Percentiles rank a stretch among this genome's conserved stretches.
Evolutionary conservation across 352 stramenopile species (phyloP).

Genomic region (Plasmopara viticola): DNA sequence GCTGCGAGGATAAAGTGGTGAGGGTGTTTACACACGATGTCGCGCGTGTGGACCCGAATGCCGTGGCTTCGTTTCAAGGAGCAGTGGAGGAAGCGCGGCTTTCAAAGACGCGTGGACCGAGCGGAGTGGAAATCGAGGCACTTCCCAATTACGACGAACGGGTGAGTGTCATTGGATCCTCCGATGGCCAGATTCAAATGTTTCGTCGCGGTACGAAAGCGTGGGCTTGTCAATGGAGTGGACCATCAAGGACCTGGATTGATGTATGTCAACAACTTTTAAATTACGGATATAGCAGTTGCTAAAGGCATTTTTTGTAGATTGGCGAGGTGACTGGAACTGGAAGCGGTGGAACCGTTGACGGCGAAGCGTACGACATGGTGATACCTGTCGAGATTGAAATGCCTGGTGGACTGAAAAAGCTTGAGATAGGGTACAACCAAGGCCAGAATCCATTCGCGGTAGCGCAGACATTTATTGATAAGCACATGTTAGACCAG

Average conservation of each 20-base stretch:
- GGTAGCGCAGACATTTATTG: constrained; percentile 94
- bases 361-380: constrained; percentile 93
- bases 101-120: constrained; percentile 71
- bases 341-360: constrained; percentile 78
- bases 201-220: constrained; percentile 92
- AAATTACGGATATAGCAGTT: background rate
- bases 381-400: constrained; percentile 97
- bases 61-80: constrained; percentile 57
- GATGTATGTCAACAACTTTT: constrained; percentile 64
- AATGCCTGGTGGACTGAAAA: constrained; percentile 85
- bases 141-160: constrained; percentile 91
- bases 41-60: constrained; percentile 52
- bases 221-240: constrained; percentile 94
- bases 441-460: constrained; percentile 96
- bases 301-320: constrained; percentile 18
- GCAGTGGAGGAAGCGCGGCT: constrained; percentile 54
- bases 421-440: constrained; percentile 97
- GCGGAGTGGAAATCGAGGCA: constrained; percentile 90
- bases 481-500: constrained; percentile 93
- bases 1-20: constrained; percentile 90
- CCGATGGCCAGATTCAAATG: constrained; percentile 93
- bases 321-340: constrained; percentile 85
- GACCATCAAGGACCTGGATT: constrained; percentile 89
- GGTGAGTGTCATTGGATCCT: constrained; percentile 60
- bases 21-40: constrained; percentile 88